These are phyloP conservation scores for Annona squamosa DNA, from an alignment of 164 flowering plant genomes.

Conservation along the genomic window DNA sequence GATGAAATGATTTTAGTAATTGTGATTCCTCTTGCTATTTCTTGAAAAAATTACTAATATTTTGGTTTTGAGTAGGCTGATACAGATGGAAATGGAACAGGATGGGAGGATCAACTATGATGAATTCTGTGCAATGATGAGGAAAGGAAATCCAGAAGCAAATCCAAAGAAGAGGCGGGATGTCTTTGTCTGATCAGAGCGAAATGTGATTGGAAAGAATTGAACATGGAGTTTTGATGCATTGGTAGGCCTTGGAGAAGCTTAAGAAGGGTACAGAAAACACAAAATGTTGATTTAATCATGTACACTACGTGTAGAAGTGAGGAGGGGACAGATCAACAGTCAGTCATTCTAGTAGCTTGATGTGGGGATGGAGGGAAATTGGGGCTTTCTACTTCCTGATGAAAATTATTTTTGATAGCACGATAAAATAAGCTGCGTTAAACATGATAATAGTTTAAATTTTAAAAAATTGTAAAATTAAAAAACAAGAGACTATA, in stretches of 20 bases:
- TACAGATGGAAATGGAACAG: slow-evolving; percentile 89
- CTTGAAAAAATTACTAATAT: neutral
- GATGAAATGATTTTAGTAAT: neutral
- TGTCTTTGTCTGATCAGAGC: slow-evolving; percentile 15
- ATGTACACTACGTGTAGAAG: slow-evolving; percentile 1
- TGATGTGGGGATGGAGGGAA: slow-evolving; percentile 2
- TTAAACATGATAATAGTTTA: too few species aligned
- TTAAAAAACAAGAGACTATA: too few species aligned
- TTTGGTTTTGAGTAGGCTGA: slow-evolving; percentile 47
- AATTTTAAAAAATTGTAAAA: too few species aligned
- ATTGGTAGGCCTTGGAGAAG: neutral
- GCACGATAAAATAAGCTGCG: too few species aligned
- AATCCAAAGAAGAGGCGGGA: slow-evolving; percentile 64
- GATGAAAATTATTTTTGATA: neutral
- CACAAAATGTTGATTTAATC: neutral
- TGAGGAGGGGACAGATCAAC: neutral
- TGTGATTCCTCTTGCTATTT: neutral
- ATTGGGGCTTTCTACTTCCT: neutral
- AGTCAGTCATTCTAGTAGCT: neutral
- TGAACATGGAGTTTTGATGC: neutral
- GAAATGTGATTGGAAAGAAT: neutral
- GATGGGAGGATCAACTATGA: slow-evolving; percentile 84
- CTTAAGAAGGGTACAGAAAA: neutral
- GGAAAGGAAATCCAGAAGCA: slow-evolving; percentile 69
- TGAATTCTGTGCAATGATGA: slow-evolving; percentile 89